phyloP scores from a whole-genome alignment of 371 early-diverging fungal genomes.

The Mortierella sp. region DNA sequence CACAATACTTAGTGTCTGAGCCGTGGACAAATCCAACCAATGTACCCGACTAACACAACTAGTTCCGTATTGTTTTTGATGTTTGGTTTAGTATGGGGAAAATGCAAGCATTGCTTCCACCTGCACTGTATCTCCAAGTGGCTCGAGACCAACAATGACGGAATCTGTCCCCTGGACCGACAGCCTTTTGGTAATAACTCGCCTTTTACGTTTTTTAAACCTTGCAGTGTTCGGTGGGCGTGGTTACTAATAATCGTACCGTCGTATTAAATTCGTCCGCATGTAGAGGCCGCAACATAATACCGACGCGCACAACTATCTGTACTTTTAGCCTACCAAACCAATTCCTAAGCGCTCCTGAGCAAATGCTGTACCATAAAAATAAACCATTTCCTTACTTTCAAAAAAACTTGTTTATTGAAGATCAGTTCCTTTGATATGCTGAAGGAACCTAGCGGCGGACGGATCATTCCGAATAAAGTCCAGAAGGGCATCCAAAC shows the following conservation, averaged over 20 bases:
- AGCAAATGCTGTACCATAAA: no score
- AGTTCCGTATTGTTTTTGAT: neutral
- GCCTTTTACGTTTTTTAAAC: no score
- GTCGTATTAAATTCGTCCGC: neutral
- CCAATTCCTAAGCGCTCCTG: no score
- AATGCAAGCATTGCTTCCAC: constrained; percentile 49
- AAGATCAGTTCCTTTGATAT: constrained; percentile 18
- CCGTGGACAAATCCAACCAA: neutral
- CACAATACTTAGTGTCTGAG: neutral
- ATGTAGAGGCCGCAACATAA: constrained; percentile 31
- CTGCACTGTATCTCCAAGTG: constrained; percentile 54
- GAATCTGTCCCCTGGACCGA: constrained; percentile 52
- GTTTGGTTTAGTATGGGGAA: constrained; percentile 33
- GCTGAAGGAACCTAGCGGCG: constrained; percentile 39
- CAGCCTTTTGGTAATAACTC: constrained; percentile 41
- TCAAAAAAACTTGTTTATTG: neutral
- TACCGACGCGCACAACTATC: neutral
- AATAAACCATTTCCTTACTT: neutral
- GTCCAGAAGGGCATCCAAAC: constrained; percentile 24
- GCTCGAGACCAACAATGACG: constrained; percentile 48
- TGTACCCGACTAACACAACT: neutral
- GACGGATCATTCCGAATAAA: constrained; percentile 25
- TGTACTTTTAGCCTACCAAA: neutral
- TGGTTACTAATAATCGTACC: neutral
- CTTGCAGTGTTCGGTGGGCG: neutral